Evolutionary conservation across 805 yeast genomes (phyloP), one percentile per base, ranked within the genome.

Genomic region (Ogataea corticis): DNA sequence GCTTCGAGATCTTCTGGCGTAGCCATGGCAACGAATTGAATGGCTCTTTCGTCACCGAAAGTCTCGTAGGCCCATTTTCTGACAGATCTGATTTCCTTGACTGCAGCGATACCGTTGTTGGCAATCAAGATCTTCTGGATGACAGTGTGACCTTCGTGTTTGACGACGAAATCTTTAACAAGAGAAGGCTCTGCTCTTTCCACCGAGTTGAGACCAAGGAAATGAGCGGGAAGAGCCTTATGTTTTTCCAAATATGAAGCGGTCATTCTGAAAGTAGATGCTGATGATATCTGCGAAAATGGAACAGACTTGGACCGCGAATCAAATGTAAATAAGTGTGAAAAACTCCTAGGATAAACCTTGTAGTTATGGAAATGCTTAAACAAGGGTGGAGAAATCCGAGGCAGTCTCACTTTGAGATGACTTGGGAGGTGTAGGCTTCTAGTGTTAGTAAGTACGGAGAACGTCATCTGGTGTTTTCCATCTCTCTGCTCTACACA

Each of bases 1-100:
- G 97, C 96, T 57, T 80, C 90, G 57, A 94, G 72, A 73, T 94
- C 99, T 68, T 94, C 99, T n/a, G 99, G 99, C 16, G 99, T 94
- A 48, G 99, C 98, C 99, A 94, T 94, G 33, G 87, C 98, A 29
- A 92, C 94, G 65, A 94, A 95, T 58, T 87, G 88, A 54, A 94
- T 87, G 45, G 96, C 89, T 63, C 87, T 80, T 68, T 94, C 98
- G 63, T 95, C 84, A 52, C 96, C 96, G 71, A 94, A 94, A n/a
- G 97, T 90, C 68, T 94, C 98, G 69, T 94, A 94, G 19, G 99
- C 91, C 99, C 99, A 94, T 76, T 92, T 94, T 71, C 99, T 82
- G 35, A 94, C 91, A 9, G 96, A 88, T 61, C 99, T 80, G 66
- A 94, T 95, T 73, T 94, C 98, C 68, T 94, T 94, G 48, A 94